Percentiles rank a stretch among this genome's conserved stretches.
Conservation (phyloP, 2,329 filamentous ascomycete species). For the Talaromyces sp. region DNA sequence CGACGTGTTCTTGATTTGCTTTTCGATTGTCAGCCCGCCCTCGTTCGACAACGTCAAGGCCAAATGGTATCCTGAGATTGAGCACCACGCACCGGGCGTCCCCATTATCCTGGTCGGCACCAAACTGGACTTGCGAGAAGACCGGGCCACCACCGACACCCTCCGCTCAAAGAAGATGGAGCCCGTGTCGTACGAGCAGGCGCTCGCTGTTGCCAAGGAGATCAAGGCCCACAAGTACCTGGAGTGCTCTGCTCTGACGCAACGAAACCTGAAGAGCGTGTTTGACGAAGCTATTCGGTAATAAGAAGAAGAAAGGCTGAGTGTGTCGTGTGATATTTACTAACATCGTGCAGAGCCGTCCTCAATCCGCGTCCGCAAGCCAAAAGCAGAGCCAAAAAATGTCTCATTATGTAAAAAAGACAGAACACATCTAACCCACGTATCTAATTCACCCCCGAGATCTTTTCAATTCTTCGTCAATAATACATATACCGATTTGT, state of each 20-base stretch:
- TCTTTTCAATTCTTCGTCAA: not conserved
- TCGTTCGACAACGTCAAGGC: conserved; percentile 99
- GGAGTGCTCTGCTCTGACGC: conserved; percentile 94
- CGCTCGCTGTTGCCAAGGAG: conserved; percentile 81
- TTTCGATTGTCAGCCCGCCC: conserved; percentile 94
- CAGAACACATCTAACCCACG: not conserved
- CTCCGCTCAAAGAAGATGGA: conserved; percentile 92
- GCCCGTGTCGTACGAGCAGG: conserved; percentile 92
- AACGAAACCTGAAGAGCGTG: conserved; percentile 95
- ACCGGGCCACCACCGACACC: conserved; percentile 72
- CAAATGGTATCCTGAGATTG: conserved; percentile 98
- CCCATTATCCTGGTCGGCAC: conserved; percentile 96
- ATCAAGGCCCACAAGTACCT: conserved; percentile 96
- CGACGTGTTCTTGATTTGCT: conserved; percentile 97
- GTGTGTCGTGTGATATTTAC: not conserved
- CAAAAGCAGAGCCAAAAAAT: conserved; percentile 43
- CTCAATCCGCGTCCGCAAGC: conserved; percentile 43
- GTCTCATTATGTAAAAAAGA: conserved; percentile 36
- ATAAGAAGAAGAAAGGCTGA: conserved; percentile 21
- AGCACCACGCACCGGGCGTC: conserved; percentile 90
- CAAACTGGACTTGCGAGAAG: conserved; percentile 92
- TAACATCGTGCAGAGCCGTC: conserved; percentile 34
- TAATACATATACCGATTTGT: conserved; percentile 2
- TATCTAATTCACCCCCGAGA: conserved; percentile 3
- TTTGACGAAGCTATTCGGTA: conserved; percentile 98